Percentiles rank a stretch among this genome's conserved stretches.
phyloP scores from a whole-genome alignment of 1,284 basidiomycete genomes.

The Boletus nobilissimus region DNA sequence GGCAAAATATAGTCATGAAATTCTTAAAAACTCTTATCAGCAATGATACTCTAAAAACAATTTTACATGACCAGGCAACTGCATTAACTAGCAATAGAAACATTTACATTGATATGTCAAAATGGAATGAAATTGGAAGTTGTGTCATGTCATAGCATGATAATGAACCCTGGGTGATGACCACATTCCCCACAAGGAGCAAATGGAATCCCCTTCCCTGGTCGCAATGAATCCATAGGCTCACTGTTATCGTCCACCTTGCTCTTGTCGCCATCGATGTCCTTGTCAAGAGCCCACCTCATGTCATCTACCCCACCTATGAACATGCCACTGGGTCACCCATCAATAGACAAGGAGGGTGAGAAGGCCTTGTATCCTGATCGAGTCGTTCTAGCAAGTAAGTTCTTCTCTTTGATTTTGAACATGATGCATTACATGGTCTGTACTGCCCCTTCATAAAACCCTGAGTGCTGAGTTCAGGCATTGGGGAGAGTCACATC shows the following conservation, averaged over 20 bases:
- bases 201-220: conserved; percentile 40
- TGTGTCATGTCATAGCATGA: no score
- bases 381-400: conserved; percentile 84
- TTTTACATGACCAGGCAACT: no score
- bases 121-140: no score
- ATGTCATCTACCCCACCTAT: conserved; percentile 47
- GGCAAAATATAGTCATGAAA: no score
- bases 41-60: no score
- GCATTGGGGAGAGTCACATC: conserved; percentile 11
- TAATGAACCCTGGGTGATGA: no score
- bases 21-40: no score
- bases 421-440: neutral
- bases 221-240: conserved; percentile 31
- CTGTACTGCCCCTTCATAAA: neutral
- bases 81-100: no score
- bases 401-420: conserved; percentile 42
- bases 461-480: neutral
- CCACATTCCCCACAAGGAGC: conserved; percentile 36
- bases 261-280: conserved; percentile 40
- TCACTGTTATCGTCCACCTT: conserved; percentile 39
- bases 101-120: no score
- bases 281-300: conserved; percentile 40
- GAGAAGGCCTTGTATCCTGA: conserved; percentile 81
- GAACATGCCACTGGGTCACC: conserved; percentile 33
- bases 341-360: conserved; percentile 67